Evolutionary conservation across 2,329 filamentous ascomycete genomes (phyloP).

Genomic region (Cercospora sojina): DNA sequence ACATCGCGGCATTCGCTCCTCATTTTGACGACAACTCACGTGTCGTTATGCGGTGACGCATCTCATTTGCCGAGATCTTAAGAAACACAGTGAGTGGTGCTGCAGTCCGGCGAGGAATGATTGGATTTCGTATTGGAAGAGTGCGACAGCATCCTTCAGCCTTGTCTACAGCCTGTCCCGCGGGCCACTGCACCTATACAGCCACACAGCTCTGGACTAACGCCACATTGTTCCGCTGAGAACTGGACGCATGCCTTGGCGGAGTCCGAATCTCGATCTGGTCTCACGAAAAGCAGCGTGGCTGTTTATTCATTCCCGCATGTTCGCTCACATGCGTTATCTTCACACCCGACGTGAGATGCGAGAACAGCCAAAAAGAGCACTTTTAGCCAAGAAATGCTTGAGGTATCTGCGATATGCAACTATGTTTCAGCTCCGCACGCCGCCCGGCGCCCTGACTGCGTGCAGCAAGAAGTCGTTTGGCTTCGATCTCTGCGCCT

Average conservation of each 20-base stretch:
- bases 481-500: too few species aligned
- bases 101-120: background rate
- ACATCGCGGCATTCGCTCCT: background rate
- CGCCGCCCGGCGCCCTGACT: background rate
- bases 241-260: background rate
- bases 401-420: background rate
- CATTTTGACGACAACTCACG: background rate
- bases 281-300: background rate
- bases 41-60: background rate
- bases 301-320: background rate
- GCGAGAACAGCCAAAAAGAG: background rate
- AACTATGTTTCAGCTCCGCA: background rate
- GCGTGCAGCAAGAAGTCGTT: too few species aligned
- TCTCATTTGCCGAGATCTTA: background rate
- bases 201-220: background rate
- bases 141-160: background rate
- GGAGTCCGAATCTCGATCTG: background rate
- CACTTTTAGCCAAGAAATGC: background rate
- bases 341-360: background rate
- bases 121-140: background rate
- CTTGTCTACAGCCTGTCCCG: background rate
- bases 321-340: background rate
- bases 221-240: background rate
- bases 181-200: background rate
- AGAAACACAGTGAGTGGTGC: background rate